Percentiles rank a stretch among this genome's conserved stretches.
Evolutionary conservation across 2,329 filamentous ascomycete species (phyloP).

Genomic region (Aspergillus fructus): DNA sequence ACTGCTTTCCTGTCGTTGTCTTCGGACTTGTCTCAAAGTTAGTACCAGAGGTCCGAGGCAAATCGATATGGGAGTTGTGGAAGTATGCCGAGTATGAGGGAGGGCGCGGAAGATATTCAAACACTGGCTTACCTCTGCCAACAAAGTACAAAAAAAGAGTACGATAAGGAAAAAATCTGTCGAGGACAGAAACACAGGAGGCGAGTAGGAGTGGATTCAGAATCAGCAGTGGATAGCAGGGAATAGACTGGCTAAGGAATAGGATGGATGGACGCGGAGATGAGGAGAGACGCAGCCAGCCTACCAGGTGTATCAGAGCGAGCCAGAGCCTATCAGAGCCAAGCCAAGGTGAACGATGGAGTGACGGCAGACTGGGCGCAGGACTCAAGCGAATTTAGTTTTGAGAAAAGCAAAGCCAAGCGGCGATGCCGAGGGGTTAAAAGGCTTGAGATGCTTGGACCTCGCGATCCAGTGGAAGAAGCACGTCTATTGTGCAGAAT

Average conservation of each 20-base stretch:
- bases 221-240: neutral
- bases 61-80: neutral
- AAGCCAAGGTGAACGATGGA: constrained; percentile 3
- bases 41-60: neutral
- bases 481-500: neutral
- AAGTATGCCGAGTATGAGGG: neutral
- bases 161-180: constrained; percentile 4
- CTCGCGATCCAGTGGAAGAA: neutral
- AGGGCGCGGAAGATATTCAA: neutral
- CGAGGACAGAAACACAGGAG: neutral
- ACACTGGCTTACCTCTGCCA: neutral
- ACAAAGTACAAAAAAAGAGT: constrained; percentile 11
- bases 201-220: neutral
- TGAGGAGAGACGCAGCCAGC: neutral
- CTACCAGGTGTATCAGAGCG: neutral
- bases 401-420: constrained; percentile 11
- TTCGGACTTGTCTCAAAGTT: neutral
- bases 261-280: neutral
- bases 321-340: neutral
- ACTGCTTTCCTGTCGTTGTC: constrained; percentile 19
- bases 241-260: constrained; percentile 7
- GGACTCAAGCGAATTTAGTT: neutral
- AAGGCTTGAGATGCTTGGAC: neutral
- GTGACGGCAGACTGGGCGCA: constrained; percentile 1
- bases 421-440: constrained; percentile 7